Percentiles rank a stretch among this genome's conserved stretches.
Evolutionary conservation across 2,329 filamentous ascomycete genomes (phyloP).

Genomic region (Fusarium succisae): DNA sequence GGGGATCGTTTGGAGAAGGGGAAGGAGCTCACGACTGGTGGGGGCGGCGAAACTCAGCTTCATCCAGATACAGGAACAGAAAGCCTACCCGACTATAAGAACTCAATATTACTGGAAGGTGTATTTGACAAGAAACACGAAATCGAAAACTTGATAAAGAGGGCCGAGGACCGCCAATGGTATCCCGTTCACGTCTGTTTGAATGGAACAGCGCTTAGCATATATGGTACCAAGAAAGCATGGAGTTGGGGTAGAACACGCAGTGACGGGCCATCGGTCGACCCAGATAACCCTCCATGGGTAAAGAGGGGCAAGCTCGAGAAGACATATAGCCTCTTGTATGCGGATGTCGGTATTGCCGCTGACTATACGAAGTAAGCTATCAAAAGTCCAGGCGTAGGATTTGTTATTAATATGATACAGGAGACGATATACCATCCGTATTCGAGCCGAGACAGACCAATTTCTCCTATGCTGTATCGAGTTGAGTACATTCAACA

Average conservation of each 20-base stretch:
- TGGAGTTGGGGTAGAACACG: slow-evolving; percentile 59
- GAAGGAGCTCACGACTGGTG: slow-evolving; percentile 30
- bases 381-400: not conserved
- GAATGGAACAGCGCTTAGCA: slow-evolving; percentile 72
- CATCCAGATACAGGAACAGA: slow-evolving; percentile 48
- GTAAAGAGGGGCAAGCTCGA: slow-evolving; percentile 65
- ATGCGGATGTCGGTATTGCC: slow-evolving; percentile 79
- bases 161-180: slow-evolving; percentile 72
- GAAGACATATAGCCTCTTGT: slow-evolving; percentile 75
- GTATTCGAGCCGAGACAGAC: slow-evolving; percentile 77
- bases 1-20: slow-evolving; percentile 28
- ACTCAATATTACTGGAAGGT: slow-evolving; percentile 63
- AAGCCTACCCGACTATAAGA: slow-evolving; percentile 65
- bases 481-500: slow-evolving; percentile 71
- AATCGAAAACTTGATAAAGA: slow-evolving; percentile 70
- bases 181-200: slow-evolving; percentile 69
- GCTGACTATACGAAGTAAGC: slow-evolving; percentile 75
- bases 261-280: slow-evolving; percentile 60
- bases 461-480: slow-evolving; percentile 76
- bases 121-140: slow-evolving; percentile 73
- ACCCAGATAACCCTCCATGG: slow-evolving; percentile 61
- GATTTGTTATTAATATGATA: slow-evolving; percentile 5
- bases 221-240: slow-evolving; percentile 71
- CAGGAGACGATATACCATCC: slow-evolving; percentile 72
- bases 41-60: slow-evolving; percentile 29